Evolutionary conservation across 306 rosid genomes (phyloP).

Genomic region (Nissolia schottii): DNA sequence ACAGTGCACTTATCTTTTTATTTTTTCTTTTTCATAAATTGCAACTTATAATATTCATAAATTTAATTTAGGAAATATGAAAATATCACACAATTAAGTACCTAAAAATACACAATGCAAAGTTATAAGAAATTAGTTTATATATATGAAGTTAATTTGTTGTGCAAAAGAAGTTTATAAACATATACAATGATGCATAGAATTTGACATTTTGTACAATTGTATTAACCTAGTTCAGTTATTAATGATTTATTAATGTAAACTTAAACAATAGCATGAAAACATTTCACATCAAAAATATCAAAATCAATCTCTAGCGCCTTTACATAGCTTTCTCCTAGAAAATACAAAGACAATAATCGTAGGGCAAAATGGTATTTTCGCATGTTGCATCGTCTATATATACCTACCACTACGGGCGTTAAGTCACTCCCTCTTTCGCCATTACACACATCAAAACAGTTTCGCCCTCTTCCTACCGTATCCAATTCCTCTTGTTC

Average conservation of each 20-base stretch:
- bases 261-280: too few species aligned
- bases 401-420: constrained; percentile 40
- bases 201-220: neutral
- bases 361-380: constrained; percentile 36
- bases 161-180: too few species aligned
- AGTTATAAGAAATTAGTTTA: too few species aligned
- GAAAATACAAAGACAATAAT: neutral
- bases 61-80: neutral
- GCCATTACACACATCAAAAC: constrained; percentile 3
- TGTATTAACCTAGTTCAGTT: neutral
- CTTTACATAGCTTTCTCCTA: too few species aligned
- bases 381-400: neutral
- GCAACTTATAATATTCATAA: neutral
- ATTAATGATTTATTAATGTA: too few species aligned
- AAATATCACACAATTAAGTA: neutral
- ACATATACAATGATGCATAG: neutral
- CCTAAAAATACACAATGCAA: neutral
- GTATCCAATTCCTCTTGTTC: neutral
- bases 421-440: constrained; percentile 18
- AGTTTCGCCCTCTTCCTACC: constrained; percentile 13
- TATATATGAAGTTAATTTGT: too few species aligned
- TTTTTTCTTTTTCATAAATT: neutral
- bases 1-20: neutral
- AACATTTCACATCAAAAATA: neutral
- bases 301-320: too few species aligned